Percentiles rank a stretch among this genome's conserved stretches.
Evolutionary conservation across 768 basidiomycete species (phyloP).

Genomic region (Mycena vulgaris): DNA sequence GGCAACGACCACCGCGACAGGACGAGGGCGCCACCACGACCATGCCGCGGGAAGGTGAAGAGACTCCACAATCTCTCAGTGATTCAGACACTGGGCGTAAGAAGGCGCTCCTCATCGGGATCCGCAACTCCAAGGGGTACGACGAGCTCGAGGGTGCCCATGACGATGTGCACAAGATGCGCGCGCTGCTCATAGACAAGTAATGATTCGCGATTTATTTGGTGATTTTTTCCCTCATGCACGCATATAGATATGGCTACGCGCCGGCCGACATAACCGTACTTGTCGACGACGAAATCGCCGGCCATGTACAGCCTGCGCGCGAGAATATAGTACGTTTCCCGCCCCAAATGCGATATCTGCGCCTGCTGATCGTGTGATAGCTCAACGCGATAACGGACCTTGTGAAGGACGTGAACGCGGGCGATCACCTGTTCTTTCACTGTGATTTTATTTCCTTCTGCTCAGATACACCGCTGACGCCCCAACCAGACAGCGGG

Average conservation of each 20-base stretch:
- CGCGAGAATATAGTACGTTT: conserved; percentile 61
- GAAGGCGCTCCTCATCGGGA: neutral
- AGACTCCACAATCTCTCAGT: no score
- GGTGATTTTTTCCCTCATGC: neutral
- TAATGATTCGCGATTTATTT: neutral
- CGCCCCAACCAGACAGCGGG: conserved; percentile 51
- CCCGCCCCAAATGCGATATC: neutral
- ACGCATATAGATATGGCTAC: neutral
- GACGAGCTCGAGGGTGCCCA: neutral
- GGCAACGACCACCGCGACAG: no score
- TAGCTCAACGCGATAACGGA: conserved; percentile 60
- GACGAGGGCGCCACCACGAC: no score
- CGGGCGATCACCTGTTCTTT: conserved; percentile 69
- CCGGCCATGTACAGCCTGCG: conserved; percentile 55
- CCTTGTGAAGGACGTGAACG: conserved; percentile 58
- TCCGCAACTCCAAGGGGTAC: neutral
- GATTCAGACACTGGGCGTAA: neutral
- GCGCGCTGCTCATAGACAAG: neutral
- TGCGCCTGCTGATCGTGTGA: neutral
- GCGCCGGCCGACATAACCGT: conserved; percentile 49
- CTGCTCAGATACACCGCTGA: neutral
- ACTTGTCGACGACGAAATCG: conserved; percentile 59
- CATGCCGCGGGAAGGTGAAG: no score
- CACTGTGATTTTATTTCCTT: conserved; percentile 59
- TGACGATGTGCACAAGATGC: neutral